Conservation (phyloP, 805 yeast species). For the Tetrapisispora fleetii region DNA sequence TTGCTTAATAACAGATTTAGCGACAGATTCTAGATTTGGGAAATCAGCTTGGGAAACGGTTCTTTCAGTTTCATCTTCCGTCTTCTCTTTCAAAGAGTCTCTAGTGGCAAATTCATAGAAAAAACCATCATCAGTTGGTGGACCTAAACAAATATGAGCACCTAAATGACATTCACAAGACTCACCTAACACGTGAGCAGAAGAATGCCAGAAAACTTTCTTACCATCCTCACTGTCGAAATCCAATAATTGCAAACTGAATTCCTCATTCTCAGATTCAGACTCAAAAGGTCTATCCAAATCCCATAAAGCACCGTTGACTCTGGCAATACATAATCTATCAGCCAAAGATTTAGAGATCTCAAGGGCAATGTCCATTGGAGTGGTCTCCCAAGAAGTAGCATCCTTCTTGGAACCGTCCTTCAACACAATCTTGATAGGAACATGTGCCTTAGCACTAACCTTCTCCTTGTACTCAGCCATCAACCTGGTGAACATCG, state of each 20-base stretch:
- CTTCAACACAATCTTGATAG: slow-evolving; percentile 72
- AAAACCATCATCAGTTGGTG: slow-evolving; percentile 96
- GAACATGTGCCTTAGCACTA: slow-evolving; percentile 49
- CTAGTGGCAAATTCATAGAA: slow-evolving; percentile 87
- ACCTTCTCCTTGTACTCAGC: slow-evolving; percentile 64
- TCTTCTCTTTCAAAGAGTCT: slow-evolving; percentile 33
- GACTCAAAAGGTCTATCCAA: slow-evolving; percentile 84
- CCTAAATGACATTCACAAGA: slow-evolving; percentile 95
- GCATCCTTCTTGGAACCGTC: slow-evolving; percentile 79
- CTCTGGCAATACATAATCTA: slow-evolving; percentile 83
- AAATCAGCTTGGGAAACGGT: slow-evolving; percentile 78
- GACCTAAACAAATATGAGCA: slow-evolving; percentile 87
- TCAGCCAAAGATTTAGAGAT: slow-evolving; percentile 85
- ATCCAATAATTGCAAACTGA: slow-evolving; percentile 67
- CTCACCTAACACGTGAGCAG: slow-evolving; percentile 97
- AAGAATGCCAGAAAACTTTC: slow-evolving; percentile 96
- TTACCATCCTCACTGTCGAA: slow-evolving; percentile 92
- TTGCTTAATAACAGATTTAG: slow-evolving; percentile 85
- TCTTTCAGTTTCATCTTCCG: slow-evolving; percentile 61
- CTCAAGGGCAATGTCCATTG: slow-evolving; percentile 70
- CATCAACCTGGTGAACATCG: slow-evolving; percentile 71
- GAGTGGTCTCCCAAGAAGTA: slow-evolving; percentile 81
- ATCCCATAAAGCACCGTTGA: slow-evolving; percentile 89
- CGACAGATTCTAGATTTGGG: slow-evolving; percentile 70
- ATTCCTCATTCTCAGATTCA: slow-evolving; percentile 29